Evolutionary conservation across 2,329 filamentous ascomycete species (phyloP), one percentile per base, ranked within the genome.

Genomic region (Mariannaea sp.): DNA sequence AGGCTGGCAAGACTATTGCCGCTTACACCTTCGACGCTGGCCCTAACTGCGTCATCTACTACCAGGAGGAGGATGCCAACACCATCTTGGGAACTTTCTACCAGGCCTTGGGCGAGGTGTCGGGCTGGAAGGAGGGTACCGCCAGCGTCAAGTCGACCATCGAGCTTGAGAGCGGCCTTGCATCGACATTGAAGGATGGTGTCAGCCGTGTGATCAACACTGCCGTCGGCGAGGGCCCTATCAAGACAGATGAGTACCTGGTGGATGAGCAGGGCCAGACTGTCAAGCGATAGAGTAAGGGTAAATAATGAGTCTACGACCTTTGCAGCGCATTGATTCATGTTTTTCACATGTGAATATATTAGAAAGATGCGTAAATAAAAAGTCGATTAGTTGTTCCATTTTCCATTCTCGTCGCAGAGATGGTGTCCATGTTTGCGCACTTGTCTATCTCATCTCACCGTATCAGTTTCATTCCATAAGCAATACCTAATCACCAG

Each of bases 11-110:
- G 75, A 86, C 83, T 0, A 82, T 97, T 14, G 92, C 90, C 3
- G 94, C 94, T 3, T 99, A 99, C 73, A 99, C 94, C 0, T 99
- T 97, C 68, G 94, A 99, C 70, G 94, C 94, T 0, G 94, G 94
- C 46, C 94, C 94, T 49, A 99, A 99, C 75, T 92, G 92, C 33
- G 95, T 99, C 44, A 85, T 99, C 44, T 99, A 99, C 79, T 97
- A 96, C 70, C 82, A 92, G 33, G 89, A 92, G 69, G 81, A 92
- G 77, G 83, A 96, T 63, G 81, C 86, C 58, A 80, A 81, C 35
- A 73, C 81, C 3, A 87, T 97, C 3, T 84, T 92, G 0, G 92
- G 92, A 7, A 83, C 86, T 1, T 89, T 99, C 74, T 89, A 90
- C 76, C 76, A 77, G 32, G 78, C 89, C 14, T 70, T 93, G 19